Base-by-base conservation (phyloP, 441 rosid species). In the Croton setiger region DNA sequence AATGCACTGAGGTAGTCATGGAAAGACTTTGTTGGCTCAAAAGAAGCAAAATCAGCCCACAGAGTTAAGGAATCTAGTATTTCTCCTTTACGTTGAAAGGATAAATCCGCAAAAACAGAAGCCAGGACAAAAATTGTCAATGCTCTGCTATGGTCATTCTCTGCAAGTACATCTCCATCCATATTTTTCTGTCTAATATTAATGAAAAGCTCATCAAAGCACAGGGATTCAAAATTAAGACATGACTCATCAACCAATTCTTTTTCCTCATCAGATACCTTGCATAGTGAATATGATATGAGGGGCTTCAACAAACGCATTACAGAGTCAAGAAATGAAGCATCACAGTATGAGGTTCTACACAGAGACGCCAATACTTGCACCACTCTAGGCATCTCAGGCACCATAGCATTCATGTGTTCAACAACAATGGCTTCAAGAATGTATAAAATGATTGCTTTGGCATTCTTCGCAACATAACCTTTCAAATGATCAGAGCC, bases 401-500 rank as follows among this genome's bases (percentile, higher is more conserved):
- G 89, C 51, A 89, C 93, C 87, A 91, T 82, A 35, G 89, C 90
- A 78, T 87, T 93, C 93, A 89, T 89, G 76, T 89, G 96, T 76
- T 84, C 93, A 67, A 69, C 43, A 67, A 87, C 82, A 56, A 89
- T 86, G 67, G 93, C 87, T 84, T 91, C 96, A 21, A 91, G 84
- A 63, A 87, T 63, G 74, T 82, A 89, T 72, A 91, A 89, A 64
- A 91, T 82, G 74, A 91, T 82, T 55, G 92, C 90, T 80, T 84
- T 91, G 61, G 92, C 88, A 78, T 91, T 91, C 75, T 82, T 89
- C 18, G 85, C 87, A 71, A 82, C 79, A 73, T 79, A 82, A 58
- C 97, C 95, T 82, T 89, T 87, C 60, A 84, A 74, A 77, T 78
- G 72, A 72, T 68, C 74, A 60, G 75, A 72, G 64, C 66, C 70